phyloP scores from a whole-genome alignment of 768 basidiomycete genomes.

The Terana coerulea region DNA sequence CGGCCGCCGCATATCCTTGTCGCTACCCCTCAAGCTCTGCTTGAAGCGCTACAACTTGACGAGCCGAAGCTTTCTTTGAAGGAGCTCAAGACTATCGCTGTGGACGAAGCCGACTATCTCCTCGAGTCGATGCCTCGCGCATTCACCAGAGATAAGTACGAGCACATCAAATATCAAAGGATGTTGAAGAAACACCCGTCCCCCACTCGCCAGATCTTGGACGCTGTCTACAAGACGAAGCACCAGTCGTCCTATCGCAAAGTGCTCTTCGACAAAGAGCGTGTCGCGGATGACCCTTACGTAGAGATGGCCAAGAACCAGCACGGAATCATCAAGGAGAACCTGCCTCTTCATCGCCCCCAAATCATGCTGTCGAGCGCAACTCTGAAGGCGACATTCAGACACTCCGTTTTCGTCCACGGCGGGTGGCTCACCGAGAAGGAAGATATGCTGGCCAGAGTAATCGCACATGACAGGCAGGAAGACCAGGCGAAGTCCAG shows the following conservation, averaged over 20 bases:
- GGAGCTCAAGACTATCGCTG: conserved; percentile 53
- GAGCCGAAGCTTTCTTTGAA: conserved; percentile 40
- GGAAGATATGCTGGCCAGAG: conserved; percentile 16
- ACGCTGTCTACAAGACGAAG: conserved; percentile 41
- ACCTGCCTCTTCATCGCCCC: conserved; percentile 28
- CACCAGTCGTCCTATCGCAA: background rate
- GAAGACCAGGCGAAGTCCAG: conserved; percentile 6
- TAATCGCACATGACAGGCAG: conserved; percentile 15
- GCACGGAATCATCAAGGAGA: background rate
- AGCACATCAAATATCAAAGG: conserved; percentile 35
- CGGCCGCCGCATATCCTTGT: conserved; percentile 65
- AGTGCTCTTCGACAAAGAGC: background rate
- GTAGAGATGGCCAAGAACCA: background rate
- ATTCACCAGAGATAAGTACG: conserved; percentile 35
- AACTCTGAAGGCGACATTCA: conserved; percentile 55
- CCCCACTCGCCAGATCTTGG: conserved; percentile 55
- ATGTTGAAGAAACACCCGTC: conserved; percentile 51
- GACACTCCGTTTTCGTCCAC: conserved; percentile 48
- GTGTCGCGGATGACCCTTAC: background rate
- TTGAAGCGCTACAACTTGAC: conserved; percentile 50
- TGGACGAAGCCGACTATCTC: conserved; percentile 77
- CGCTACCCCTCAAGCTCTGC: conserved; percentile 64
- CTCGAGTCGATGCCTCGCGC: conserved; percentile 46
- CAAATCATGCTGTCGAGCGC: conserved; percentile 72
- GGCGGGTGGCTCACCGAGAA: conserved; percentile 52